These are phyloP conservation scores for Candida hungchunana DNA, from an alignment of 805 yeast genomes.

Conservation along the genomic window DNA sequence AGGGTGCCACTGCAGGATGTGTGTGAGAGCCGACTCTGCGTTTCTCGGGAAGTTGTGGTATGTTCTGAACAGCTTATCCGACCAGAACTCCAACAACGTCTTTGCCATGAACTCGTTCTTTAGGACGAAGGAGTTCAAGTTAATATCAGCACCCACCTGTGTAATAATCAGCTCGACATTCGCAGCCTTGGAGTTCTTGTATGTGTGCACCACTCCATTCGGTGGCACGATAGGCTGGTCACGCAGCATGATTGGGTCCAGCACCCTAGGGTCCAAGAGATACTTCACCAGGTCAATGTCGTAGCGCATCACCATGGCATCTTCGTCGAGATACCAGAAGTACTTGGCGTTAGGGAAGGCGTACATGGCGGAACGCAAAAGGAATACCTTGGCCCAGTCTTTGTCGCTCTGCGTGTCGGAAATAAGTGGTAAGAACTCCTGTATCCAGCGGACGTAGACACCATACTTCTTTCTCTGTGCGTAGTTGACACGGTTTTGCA, in stretches of 20 bases:
- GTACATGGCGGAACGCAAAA: conserved; percentile 83
- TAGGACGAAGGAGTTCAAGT: conserved; percentile 68
- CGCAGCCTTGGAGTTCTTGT: conserved; percentile 50
- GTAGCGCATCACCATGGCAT: conserved; percentile 71
- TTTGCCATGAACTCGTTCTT: conserved; percentile 58
- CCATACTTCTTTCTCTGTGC: conserved; percentile 82
- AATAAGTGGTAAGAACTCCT: conserved; percentile 70
- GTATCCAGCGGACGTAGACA: conserved; percentile 76
- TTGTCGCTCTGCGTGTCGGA: conserved; percentile 38
- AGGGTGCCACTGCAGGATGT: conserved; percentile 94
- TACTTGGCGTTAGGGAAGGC: conserved; percentile 90
- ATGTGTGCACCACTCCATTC: conserved; percentile 63
- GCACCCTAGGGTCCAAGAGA: conserved; percentile 53
- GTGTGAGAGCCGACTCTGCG: conserved; percentile 73
- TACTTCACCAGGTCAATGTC: conserved; percentile 56
- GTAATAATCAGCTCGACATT: conserved; percentile 60
- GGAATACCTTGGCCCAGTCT: conserved; percentile 60
- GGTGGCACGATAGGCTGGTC: conserved; percentile 75
- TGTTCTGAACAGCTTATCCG: conserved; percentile 63
- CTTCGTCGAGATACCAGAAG: conserved; percentile 83
- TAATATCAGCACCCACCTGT: conserved; percentile 61
- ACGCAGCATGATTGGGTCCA: conserved; percentile 59
- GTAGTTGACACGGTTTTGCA: conserved; percentile 85
- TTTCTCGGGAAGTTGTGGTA: conserved; percentile 54
- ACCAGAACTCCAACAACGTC: conserved; percentile 75